Base-by-base conservation (phyloP, 768 basidiomycete species). In the Naematelia encephala region DNA sequence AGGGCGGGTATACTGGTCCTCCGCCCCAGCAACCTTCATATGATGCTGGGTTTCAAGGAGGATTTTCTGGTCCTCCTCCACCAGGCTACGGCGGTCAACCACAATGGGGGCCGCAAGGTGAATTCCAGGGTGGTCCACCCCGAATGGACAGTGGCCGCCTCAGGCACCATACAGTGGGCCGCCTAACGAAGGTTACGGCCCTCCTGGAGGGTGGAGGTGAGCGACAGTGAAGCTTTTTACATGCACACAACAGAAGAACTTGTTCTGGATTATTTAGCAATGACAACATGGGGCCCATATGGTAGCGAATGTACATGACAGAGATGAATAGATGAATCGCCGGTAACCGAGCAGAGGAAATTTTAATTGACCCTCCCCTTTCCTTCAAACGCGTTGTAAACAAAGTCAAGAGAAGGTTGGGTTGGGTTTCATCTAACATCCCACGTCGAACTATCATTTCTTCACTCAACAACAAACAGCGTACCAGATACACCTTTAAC, bases 1-100 rank as follows among this genome's bases (percentile, higher is more conserved):
- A 45, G 28, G 55, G 42, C 22, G 59, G 54, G 13, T 50, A 51
- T 39, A 53, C 54, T n/a, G 29, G n/a, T 5, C 52, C 21, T 26
- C 50, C 26, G 13, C 51, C 54, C 22, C 5, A 21, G 26, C 50
- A 22, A 19, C 8, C 19, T 11, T 22, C 25, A 47, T 39, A 39
- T 16, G 34, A 39, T 39, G 34, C 12, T 19, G 34, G 34, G 8
- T 39, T 39, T 16, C 34, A 39, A 39, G 34, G 34, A 8, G 50
- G 19, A 51, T 16, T 11, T 47, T 5, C 8, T 25, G 46, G 46
- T 19, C n/a, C 46, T 19, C 46, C 46, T 47, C 46, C 5, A 5
- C n/a, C 8, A 25, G 46, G 11, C 5, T 47, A 47, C 19, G 46
- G 46, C 19, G 46, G 46, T 19, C 23, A 5, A 25, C 46, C 46